Conservation (phyloP, 202 grass and related monocot genomes). For the Dendrocalamus latiflorus region DNA sequence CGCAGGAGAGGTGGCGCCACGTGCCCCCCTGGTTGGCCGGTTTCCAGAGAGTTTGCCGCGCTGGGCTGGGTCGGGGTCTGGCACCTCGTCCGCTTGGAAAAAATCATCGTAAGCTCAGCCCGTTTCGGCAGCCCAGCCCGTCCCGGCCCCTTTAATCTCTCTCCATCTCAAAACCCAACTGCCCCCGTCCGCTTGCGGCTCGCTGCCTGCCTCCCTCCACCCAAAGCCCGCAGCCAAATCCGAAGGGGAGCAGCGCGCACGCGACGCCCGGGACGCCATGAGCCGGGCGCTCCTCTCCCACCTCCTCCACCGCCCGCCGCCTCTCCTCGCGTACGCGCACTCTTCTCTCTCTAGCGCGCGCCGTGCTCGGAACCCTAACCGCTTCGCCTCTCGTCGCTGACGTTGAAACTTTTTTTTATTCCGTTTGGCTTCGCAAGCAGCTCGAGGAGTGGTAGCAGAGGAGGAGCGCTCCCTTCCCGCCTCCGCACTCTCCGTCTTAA, state of each 20-base stretch:
- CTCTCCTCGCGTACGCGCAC: background rate
- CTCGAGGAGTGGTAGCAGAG: slow-evolving; percentile 17
- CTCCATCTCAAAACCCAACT: background rate
- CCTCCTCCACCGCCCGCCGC: slow-evolving; percentile 36
- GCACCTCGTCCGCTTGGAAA: background rate
- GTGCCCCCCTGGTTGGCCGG: slow-evolving; percentile 24
- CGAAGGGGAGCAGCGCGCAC: background rate
- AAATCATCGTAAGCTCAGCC: background rate
- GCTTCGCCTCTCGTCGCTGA: background rate
- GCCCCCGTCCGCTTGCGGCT: slow-evolving; percentile 11
- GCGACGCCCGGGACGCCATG: slow-evolving; percentile 30
- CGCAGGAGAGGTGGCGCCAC: slow-evolving; percentile 36
- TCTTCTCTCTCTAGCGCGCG: background rate
- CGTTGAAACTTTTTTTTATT: background rate
- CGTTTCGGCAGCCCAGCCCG: background rate
- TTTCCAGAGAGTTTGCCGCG: slow-evolving; percentile 22
- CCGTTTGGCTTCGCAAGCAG: slow-evolving; percentile 29
- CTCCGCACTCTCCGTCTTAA: slow-evolving; percentile 23
- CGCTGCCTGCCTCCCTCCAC: slow-evolving; percentile 4
- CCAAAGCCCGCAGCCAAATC: slow-evolving; percentile 47
- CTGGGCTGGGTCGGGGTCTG: background rate
- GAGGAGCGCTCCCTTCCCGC: slow-evolving; percentile 21
- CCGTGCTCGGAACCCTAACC: background rate
- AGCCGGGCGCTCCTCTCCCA: slow-evolving; percentile 61
- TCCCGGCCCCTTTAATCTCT: background rate